Conservation (phyloP, 2,329 filamentous ascomycete genomes). For the Scedosporium apiospermum region DNA sequence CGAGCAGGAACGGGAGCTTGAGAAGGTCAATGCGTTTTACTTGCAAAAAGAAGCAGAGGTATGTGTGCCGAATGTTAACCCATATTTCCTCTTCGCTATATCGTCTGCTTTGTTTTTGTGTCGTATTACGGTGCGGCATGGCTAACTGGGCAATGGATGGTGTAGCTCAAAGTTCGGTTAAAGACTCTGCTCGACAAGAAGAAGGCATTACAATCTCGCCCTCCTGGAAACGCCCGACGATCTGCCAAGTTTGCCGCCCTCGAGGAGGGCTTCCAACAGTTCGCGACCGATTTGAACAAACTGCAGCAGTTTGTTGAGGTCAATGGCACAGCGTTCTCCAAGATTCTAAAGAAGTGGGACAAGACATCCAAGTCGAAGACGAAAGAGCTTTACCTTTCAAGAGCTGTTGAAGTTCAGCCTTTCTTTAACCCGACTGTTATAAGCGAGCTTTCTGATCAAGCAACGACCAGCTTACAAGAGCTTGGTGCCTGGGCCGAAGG, state of each 20-base stretch:
- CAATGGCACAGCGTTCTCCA: constrained; percentile 95
- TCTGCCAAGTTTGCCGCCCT: constrained; percentile 91
- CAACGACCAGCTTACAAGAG: constrained; percentile 90
- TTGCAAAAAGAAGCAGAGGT: constrained; percentile 97
- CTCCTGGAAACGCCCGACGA: constrained; percentile 64
- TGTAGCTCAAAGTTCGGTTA: constrained; percentile 80
- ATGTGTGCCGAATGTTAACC: constrained; percentile 19
- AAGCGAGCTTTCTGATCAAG: constrained; percentile 91
- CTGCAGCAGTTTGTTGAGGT: constrained; percentile 97
- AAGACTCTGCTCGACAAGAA: constrained; percentile 94
- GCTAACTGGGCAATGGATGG: not conserved
- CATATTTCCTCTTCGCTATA: not conserved
- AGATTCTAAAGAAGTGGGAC: constrained; percentile 99
- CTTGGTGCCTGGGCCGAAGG: constrained; percentile 96
- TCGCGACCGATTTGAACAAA: constrained; percentile 93
- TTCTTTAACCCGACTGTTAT: constrained; percentile 98
- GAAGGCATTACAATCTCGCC: constrained; percentile 73
- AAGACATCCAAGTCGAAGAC: constrained; percentile 99
- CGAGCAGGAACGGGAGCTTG: constrained; percentile 81
- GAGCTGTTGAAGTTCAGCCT: constrained; percentile 93
- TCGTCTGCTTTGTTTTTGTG: not conserved
- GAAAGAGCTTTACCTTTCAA: constrained; percentile 91
- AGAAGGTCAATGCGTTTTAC: constrained; percentile 98
- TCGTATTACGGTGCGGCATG: not conserved
- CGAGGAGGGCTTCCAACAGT: constrained; percentile 95